Evolutionary conservation across 1,284 basidiomycete species (phyloP).

Genomic region (Anthracocystis walkeri): DNA sequence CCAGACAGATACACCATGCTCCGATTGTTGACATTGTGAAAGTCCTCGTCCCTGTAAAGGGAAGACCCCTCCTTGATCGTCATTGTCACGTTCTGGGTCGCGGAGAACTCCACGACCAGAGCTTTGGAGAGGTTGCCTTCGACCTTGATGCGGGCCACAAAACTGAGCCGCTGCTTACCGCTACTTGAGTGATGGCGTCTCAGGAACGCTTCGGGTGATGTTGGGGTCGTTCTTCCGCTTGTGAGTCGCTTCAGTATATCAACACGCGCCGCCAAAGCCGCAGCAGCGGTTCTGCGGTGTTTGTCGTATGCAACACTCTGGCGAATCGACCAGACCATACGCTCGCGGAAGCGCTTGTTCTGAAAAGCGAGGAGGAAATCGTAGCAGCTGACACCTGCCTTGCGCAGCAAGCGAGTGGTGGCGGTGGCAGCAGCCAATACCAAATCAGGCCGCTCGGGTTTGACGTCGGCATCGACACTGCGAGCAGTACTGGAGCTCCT

Average conservation of each 20-base stretch:
- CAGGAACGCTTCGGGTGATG: not conserved
- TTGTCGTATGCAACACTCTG: not conserved
- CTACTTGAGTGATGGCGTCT: not conserved
- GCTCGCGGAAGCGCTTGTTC: not conserved
- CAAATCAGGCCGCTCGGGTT: not conserved
- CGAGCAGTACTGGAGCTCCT: not conserved
- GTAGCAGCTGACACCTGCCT: not conserved
- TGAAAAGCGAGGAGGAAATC: not conserved
- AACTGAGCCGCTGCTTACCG: not conserved
- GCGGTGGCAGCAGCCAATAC: not conserved
- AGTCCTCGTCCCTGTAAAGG: not conserved
- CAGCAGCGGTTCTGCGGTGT: not conserved
- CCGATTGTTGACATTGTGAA: not conserved
- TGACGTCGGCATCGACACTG: not conserved
- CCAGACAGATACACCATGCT: not conserved
- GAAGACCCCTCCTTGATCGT: not conserved
- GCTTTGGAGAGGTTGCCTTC: not conserved
- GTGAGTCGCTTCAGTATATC: not conserved
- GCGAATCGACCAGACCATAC: not conserved
- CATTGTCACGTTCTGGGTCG: not conserved
- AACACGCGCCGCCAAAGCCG: not conserved
- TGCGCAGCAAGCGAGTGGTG: not conserved
- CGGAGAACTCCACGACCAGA: not conserved
- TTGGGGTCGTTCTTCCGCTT: not conserved
- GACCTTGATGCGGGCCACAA: not conserved